Evolutionary conservation across 805 yeast species (phyloP), one percentile per base, ranked within the genome.

Genomic region (Starmerella roubikii): DNA sequence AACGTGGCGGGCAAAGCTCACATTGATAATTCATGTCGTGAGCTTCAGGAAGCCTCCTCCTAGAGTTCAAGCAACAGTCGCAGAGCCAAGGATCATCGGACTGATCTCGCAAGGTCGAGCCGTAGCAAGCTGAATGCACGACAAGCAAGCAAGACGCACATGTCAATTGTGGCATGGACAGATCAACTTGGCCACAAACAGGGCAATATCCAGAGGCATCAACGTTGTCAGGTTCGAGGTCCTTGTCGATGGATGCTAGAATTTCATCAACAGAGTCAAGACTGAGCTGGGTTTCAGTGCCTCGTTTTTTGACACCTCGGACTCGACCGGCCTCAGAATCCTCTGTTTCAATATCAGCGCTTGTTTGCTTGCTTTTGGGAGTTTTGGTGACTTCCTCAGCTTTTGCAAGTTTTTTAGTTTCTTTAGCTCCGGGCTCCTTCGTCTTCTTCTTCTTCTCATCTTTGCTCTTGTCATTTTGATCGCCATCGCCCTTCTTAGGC

Each of bases 21-120:
- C 51, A 47, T 19, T 39, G 38, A 21, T 47, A 44, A 21, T 2
- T 57, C 47, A 50, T 81, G 76, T 39, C 45, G 18, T 22, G 19
- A 3, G 30, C 20, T 15, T 12, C 12, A 13, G 24, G n/a, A 3
- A 25, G 16, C 2, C 25, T 25, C 13, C 12, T 22, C 66, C 94
- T 93, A 81, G 24, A 78, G 76, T 51, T 88, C 54, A 17, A 81
- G 63, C 30, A 77, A 71, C 59, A 80, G 72, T 49, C 74, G 73
- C 40, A 79, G 69, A 45, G 69, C 70, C 44, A 91, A 9, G 27
- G 29, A 19, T 16, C 11, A 16, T 22, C 10, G n/a, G 18, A 18
- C 6, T 21, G 15, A 11, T 23, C 22, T n/a, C n/a, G n/a, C 3
- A 16, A 8, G 3, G 24, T 13, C 30, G 23, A 22, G 28, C 52